Evolutionary conservation across 2,329 filamentous ascomycete genomes (phyloP), one percentile per base, ranked within the genome.

Genomic region (Trichoderma simmonsii): DNA sequence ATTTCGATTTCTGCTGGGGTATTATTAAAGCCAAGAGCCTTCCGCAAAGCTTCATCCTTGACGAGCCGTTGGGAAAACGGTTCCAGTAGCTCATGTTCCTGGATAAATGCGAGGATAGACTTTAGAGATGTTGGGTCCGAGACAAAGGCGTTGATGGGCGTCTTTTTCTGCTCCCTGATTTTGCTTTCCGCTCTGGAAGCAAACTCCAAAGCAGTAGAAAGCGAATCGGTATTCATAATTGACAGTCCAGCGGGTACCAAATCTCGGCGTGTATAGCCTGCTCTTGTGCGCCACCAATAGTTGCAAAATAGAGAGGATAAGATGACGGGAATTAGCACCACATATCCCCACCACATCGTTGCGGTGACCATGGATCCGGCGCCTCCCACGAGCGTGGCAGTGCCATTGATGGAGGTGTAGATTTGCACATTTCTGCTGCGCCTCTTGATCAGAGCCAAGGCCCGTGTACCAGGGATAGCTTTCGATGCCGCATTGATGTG

Each of bases 281-380:
- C 80, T 26, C 81, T 78, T 4, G 76, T 77, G 2, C 86, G 78
- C 84, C 85, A 88, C 77, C 85, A 83, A n/a, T 81, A 77, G 65
- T 88, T 88, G 75, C 83, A 84, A 8, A 83, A 77, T 2, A 85
- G 79, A 1, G 85, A 81, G 0, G 82, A 79, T 3, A 85, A 71
- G 9, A 88, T 85, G 73, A 86, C 87, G 0, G 86, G 86, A 3
- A 85, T 79, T 5, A 88, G 77, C 0, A 88, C 80, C 0, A 87
- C 79, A 63, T 89, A 89, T 2, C 84, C 87, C 82, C 83, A 86
- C 86, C 86, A 88, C 32, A 78, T 75, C 3, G 83, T 84, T 0
- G 86, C 83, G 0, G 86, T 87, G 3, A 87, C 76, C 79, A 88
- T 81, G 0, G 85, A 86, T 2, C 82, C 86, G 1, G 82, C 83